A percentile compares a stretch with the other conserved stretches of the same genome.
Conservation (phyloP, 148 eudicot species). For the Diospyros kaki region DNA sequence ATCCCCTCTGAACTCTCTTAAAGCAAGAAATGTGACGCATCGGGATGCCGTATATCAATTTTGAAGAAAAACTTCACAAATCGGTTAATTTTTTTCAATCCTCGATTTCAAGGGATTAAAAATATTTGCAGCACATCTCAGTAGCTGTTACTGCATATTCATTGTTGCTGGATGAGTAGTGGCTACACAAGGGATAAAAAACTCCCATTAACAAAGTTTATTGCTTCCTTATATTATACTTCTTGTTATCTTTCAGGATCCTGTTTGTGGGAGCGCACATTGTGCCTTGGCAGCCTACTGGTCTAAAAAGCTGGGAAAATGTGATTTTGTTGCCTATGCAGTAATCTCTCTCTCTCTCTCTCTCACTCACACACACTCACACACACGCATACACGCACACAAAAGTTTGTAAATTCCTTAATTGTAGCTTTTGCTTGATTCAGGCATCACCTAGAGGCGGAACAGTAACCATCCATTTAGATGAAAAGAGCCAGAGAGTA, state of each 20-base stretch:
- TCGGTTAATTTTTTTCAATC: no score
- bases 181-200: background rate
- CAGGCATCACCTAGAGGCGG: conserved; percentile 84
- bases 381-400: no score
- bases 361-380: background rate
- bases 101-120: background rate
- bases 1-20: no score
- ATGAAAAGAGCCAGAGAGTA: conserved; percentile 57
- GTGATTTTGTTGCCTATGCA: conserved; percentile 54
- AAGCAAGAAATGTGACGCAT: no score
- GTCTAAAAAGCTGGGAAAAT: conserved; percentile 63
- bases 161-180: background rate
- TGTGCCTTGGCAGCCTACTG: conserved; percentile 78
- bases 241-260: conserved; percentile 44
- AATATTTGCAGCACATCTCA: background rate
- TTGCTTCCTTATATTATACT: background rate
- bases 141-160: background rate
- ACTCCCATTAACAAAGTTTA: background rate
- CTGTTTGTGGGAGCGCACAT: conserved; percentile 83
- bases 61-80: no score
- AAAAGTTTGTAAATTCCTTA: background rate
- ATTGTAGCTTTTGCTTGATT: conserved; percentile 2
- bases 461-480: conserved; percentile 50
- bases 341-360: conserved; percentile 25
- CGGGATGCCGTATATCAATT: no score